phyloP scores from a whole-genome alignment of 1,139 yeast species.

The Taphrina deformans region DNA sequence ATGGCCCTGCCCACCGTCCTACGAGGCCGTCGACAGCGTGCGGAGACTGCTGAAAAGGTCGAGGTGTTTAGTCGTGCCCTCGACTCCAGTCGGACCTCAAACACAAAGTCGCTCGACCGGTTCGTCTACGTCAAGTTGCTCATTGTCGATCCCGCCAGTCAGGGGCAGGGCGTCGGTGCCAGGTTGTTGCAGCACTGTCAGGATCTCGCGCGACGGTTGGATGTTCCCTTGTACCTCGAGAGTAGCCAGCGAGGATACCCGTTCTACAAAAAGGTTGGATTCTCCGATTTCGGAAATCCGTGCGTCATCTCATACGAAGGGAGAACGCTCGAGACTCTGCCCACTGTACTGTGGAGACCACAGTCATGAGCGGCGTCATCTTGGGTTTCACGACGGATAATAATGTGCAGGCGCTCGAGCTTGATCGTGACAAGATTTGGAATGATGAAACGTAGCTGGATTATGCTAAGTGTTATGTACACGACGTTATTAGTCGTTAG shows the following conservation, averaged over 20 bases:
- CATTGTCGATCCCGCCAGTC: conserved; percentile 7
- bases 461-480: not conserved
- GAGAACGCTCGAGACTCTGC: not conserved
- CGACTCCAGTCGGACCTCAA: not conserved
- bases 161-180: conserved; percentile 15
- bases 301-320: not conserved
- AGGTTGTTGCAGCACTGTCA: not conserved
- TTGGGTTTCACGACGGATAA: no score
- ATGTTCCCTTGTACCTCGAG: conserved; percentile 22
- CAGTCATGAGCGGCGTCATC: no score
- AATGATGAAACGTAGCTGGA: no score
- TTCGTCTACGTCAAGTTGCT: not conserved
- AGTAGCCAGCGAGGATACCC: conserved; percentile 16
- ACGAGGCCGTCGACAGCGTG: not conserved
- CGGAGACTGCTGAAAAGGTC: not conserved
- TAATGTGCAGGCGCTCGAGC: no score
- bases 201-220: not conserved
- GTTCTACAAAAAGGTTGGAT: conserved; percentile 17
- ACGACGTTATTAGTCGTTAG: not conserved
- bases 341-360: not conserved
- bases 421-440: no score
- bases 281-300: conserved; percentile 6
- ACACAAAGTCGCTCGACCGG: not conserved
- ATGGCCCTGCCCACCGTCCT: not conserved
- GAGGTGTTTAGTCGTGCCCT: not conserved